phyloP scores from a whole-genome alignment of 2,329 filamentous ascomycete genomes.

The Apiospora rasikravindrae region DNA sequence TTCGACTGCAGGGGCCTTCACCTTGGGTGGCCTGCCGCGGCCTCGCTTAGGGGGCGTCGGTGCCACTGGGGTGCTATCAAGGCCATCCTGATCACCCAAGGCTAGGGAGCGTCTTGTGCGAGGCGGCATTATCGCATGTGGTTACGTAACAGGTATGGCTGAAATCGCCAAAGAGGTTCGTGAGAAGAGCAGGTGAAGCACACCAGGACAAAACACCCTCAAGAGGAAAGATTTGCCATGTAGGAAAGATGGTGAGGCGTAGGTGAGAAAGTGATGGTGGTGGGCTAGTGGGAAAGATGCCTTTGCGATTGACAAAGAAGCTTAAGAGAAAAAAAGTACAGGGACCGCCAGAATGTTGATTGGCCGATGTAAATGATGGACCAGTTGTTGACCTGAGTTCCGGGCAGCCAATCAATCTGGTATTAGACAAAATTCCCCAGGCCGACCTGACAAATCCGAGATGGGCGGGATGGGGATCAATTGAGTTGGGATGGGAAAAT shows the following conservation, averaged over 20 bases:
- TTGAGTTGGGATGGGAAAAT: slow-evolving; percentile 13
- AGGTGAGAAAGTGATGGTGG: neutral
- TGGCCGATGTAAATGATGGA: neutral
- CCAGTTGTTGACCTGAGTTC: neutral
- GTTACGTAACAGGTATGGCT: neutral
- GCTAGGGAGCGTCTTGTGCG: slow-evolving; percentile 29
- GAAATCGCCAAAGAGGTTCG: neutral
- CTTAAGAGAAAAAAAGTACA: neutral
- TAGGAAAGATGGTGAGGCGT: neutral
- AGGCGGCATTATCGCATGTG: slow-evolving; percentile 31
- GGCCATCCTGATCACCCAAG: slow-evolving; percentile 5
- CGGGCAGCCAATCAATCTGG: neutral
- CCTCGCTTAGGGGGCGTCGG: slow-evolving; percentile 17
- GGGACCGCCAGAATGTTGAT: neutral
- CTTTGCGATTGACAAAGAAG: neutral
- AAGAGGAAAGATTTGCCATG: neutral
- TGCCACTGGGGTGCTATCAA: neutral
- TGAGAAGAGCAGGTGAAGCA: neutral
- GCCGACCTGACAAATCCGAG: slow-evolving; percentile 4
- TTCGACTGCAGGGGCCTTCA: slow-evolving; percentile 27
- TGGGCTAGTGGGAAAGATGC: neutral
- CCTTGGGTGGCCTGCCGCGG: slow-evolving; percentile 38
- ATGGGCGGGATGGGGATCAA: neutral
- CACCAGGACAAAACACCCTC: neutral
- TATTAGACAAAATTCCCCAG: neutral